Base-by-base conservation (phyloP, 1,139 yeast genomes). In the Candida sp. region DNA sequence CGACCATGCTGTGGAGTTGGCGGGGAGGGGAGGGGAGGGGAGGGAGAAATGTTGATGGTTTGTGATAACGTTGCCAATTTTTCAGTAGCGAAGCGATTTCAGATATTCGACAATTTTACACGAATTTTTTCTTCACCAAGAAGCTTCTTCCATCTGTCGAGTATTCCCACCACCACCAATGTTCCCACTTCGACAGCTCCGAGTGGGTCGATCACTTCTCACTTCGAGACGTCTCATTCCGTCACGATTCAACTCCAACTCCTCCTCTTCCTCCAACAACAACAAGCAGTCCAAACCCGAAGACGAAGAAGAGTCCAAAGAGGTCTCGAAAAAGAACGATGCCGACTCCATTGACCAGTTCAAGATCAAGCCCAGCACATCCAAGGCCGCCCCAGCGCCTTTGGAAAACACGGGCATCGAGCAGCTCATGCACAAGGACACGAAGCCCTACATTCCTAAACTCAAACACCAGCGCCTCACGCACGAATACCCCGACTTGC, bases 401-500 rank as follows among this genome's bases (percentile, higher is more conserved):
- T 58, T 77, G 63, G 62, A 69, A 54, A 56, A 63, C 23, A 49
- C 54, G 3, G 73, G 70, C 2, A 59, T 76, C 7, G 63, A 62
- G 28, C 64, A 69, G n/a, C 63, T 79, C 35, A 62, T 77, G 60
- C 70, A 68, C 50, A 70, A 73, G 51, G 68, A 72, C 49, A 72
- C 63, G 43, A 77, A 77, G 52, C 83, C 84, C 3, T 85, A 85
- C 56, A 68, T 83, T 37, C 90, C 91, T 2, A 73, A 73, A 50
- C 57, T 77, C n/a, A 69, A 72, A 39, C 83, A 81, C 52, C 79
- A 81, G 50, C 66, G 90, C 37, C 73, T 83, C 22, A 68, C 81
- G 0, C 86, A 79, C 63, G 91, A 88, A 56, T 85, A 81, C 58
- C 89, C 90, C 1, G 85, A 87, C 0, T 76, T 83, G 32, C 80